phyloP scores from a whole-genome alignment of 208 protist genomes.

The Histomonas meleagridis region DNA sequence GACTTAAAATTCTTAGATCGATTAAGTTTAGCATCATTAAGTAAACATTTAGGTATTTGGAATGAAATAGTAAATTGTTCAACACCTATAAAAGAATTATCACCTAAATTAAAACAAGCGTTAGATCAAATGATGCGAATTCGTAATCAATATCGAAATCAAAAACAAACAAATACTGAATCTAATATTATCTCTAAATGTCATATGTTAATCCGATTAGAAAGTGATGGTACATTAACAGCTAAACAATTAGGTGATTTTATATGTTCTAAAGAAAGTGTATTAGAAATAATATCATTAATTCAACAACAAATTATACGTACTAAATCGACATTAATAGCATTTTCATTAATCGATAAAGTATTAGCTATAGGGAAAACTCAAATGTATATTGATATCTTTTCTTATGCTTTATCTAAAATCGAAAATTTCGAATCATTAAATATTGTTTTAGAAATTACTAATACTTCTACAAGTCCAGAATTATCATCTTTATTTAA shows the following conservation, averaged over 20 bases:
- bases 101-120: not conserved
- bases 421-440: not conserved
- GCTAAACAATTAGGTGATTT: not conserved
- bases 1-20: not conserved
- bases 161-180: not conserved
- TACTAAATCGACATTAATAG: not conserved
- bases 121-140: not conserved
- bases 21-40: not conserved
- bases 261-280: conserved; percentile 3
- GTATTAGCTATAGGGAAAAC: not conserved
- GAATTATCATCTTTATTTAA: too few relatives aligned
- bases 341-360: not conserved
- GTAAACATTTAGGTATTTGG: too few relatives aligned
- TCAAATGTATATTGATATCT: not conserved
- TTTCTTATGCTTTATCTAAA: not conserved
- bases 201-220: not conserved
- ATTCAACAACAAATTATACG: too few relatives aligned
- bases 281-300: too few relatives aligned
- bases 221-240: not conserved
- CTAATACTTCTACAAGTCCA: too few relatives aligned
- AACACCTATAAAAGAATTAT: too few relatives aligned
- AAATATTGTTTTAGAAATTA: not conserved
- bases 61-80: too few relatives aligned
- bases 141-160: not conserved
- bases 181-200: not conserved